Evolutionary conservation across 495 filamentous ascomycete genomes (phyloP).

Genomic region (Aspergillus panamensis): DNA sequence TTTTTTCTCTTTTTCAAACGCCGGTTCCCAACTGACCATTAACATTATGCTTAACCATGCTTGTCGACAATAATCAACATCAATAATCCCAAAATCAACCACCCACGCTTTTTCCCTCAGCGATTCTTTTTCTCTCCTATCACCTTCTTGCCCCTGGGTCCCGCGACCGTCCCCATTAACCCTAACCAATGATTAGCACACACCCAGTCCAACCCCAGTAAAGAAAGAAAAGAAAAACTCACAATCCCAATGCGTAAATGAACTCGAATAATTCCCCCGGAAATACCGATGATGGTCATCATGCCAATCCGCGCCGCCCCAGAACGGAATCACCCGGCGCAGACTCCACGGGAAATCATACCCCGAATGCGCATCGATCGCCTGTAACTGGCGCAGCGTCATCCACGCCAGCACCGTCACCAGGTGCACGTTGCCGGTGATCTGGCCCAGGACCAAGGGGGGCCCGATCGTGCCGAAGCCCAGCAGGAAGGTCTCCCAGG

Average conservation of each 20-base stretch:
- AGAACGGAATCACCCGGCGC: slow-evolving; percentile 94
- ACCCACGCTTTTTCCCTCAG: not conserved
- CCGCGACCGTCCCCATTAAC: slow-evolving; percentile 25
- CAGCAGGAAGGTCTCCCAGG: slow-evolving; percentile 92
- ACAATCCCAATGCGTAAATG: slow-evolving; percentile 95
- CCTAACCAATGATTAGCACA: slow-evolving; percentile 11
- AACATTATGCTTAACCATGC: no score
- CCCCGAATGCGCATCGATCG: slow-evolving; percentile 93
- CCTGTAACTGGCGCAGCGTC: slow-evolving; percentile 85
- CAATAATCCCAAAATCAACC: not conserved
- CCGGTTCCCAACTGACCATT: no score
- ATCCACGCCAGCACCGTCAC: slow-evolving; percentile 98
- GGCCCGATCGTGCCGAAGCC: slow-evolving; percentile 79
- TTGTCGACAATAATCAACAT: no score
- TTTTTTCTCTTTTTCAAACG: no score
- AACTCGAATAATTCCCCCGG: slow-evolving; percentile 95
- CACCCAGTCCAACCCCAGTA: not conserved
- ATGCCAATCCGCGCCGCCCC: slow-evolving; percentile 96
- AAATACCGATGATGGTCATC: slow-evolving; percentile 96
- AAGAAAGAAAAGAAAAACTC: slow-evolving; percentile 4
- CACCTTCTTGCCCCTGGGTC: slow-evolving; percentile 20
- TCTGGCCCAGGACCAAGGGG: slow-evolving; percentile 78
- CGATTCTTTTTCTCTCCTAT: not conserved
- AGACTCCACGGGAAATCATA: slow-evolving; percentile 98
- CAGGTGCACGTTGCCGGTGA: slow-evolving; percentile 85